Evolutionary conservation across 2,329 filamentous ascomycete genomes (phyloP).

Genomic region (Exophiala sp.): DNA sequence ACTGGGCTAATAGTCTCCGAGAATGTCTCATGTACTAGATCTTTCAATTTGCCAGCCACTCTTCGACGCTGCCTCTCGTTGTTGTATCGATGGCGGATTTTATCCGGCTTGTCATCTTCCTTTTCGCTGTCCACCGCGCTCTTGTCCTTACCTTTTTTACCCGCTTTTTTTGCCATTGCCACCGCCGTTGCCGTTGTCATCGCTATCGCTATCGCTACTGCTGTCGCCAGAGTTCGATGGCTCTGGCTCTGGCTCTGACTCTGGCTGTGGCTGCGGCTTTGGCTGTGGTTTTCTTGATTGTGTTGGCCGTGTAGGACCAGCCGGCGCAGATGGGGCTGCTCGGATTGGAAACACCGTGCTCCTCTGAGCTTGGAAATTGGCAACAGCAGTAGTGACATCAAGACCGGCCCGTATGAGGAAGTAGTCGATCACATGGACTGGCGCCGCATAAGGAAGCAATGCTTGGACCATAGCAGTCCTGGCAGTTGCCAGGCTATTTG

Average conservation of each 20-base stretch:
- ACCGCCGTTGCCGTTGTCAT: not conserved
- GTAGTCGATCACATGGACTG: not conserved
- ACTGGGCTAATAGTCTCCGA: not conserved
- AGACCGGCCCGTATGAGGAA: not conserved
- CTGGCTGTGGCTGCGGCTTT: too few species aligned
- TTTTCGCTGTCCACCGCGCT: not conserved
- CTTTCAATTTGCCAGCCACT: not conserved
- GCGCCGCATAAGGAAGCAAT: not conserved
- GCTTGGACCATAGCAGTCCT: not conserved
- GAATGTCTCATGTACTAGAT: not conserved
- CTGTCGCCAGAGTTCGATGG: too few species aligned
- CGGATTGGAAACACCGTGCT: not conserved
- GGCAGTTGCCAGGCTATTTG: not conserved
- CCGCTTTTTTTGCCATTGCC: not conserved
- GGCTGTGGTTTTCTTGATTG: too few species aligned
- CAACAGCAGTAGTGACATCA: not conserved
- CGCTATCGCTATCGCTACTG: too few species aligned
- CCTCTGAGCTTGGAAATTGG: not conserved
- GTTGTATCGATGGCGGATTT: not conserved
- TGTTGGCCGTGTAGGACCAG: not conserved
- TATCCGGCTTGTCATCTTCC: not conserved
- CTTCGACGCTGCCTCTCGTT: slow-evolving; percentile 11
- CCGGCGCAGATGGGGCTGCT: not conserved
- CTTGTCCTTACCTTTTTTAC: not conserved
- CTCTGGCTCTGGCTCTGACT: too few species aligned